A percentile compares a stretch with the other conserved stretches of the same genome.
Evolutionary conservation across 139 green algal species (phyloP).

Genomic region (Chlorella sp.): DNA sequence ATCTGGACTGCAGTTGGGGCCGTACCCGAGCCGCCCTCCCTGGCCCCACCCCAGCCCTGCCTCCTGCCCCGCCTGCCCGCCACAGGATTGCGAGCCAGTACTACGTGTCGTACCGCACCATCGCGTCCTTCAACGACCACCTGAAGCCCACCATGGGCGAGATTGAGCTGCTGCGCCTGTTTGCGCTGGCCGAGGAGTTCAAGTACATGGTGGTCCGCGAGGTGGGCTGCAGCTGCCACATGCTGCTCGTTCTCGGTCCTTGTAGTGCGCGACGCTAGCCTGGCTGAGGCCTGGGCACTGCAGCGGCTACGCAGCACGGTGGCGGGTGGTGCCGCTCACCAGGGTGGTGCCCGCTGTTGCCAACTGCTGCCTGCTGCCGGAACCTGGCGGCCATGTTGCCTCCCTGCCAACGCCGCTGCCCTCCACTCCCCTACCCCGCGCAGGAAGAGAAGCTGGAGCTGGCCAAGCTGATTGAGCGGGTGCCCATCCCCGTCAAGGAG

Average conservation of each 20-base stretch:
- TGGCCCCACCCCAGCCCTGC: not conserved
- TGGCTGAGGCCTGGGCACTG: not conserved
- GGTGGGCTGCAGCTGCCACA: not conserved
- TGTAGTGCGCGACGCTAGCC: not conserved
- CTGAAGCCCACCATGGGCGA: conserved; percentile 97
- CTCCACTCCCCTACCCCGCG: not conserved
- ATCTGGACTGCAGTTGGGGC: no score
- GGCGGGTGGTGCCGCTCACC: not conserved
- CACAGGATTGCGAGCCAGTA: conserved; percentile 94
- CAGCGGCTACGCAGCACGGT: not conserved
- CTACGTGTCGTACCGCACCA: conserved; percentile 95
- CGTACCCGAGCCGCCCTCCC: not conserved
- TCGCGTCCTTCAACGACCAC: conserved; percentile 97
- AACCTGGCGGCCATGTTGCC: not conserved
- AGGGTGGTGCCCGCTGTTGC: not conserved
- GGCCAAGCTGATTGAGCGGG: conserved; percentile 96
- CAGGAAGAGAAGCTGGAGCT: conserved; percentile 98
- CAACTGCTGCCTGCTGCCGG: not conserved
- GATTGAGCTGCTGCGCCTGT: conserved; percentile 97
- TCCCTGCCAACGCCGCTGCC: not conserved
- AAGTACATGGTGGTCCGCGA: conserved; percentile 91
- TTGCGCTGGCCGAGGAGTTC: conserved; percentile 90
- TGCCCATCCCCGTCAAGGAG: conserved; percentile 99
- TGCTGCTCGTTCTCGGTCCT: not conserved
- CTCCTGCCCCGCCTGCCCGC: not conserved